Conservation (phyloP, 352 stramenopile species). For the Phytophthora colocasiae region DNA sequence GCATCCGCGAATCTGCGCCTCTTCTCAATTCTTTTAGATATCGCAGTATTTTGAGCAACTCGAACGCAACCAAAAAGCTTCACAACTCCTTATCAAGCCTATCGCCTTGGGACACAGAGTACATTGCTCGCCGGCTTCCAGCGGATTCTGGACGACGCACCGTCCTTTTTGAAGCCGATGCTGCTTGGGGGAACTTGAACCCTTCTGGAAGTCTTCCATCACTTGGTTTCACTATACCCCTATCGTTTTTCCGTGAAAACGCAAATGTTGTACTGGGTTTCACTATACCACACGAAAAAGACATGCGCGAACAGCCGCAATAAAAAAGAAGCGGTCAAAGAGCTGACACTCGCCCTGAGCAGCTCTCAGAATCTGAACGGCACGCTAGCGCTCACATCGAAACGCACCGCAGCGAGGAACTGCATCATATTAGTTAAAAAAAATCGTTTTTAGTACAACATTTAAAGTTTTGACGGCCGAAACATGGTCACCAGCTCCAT, state of each 20-base stretch:
- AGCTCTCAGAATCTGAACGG: slow-evolving; percentile 27
- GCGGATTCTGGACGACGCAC: no score
- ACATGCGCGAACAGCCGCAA: slow-evolving; percentile 27
- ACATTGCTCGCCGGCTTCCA: no score
- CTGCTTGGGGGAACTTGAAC: slow-evolving; percentile 6
- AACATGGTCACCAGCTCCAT: slow-evolving; percentile 23
- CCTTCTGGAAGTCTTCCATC: slow-evolving; percentile 17
- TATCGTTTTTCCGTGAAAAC: not conserved
- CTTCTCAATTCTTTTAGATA: slow-evolving; percentile 10
- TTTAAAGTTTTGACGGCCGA: no score
- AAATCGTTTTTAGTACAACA: no score
- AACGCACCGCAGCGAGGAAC: not conserved
- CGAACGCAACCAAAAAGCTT: no score
- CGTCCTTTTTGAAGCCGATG: no score
- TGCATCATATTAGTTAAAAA: no score
- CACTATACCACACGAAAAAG: slow-evolving; percentile 12
- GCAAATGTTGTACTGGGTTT: slow-evolving; percentile 9
- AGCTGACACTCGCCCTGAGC: not conserved
- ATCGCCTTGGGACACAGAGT: no score
- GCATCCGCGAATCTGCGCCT: not conserved
- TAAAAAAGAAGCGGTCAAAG: slow-evolving; percentile 27
- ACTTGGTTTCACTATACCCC: slow-evolving; percentile 7
- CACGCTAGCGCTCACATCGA: slow-evolving; percentile 24
- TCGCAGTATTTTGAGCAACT: no score
- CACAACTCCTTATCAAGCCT: no score